Evolutionary conservation across 2,329 filamentous ascomycete genomes (phyloP), one percentile per base, ranked within the genome.

Genomic region (Cadophora sp.): DNA sequence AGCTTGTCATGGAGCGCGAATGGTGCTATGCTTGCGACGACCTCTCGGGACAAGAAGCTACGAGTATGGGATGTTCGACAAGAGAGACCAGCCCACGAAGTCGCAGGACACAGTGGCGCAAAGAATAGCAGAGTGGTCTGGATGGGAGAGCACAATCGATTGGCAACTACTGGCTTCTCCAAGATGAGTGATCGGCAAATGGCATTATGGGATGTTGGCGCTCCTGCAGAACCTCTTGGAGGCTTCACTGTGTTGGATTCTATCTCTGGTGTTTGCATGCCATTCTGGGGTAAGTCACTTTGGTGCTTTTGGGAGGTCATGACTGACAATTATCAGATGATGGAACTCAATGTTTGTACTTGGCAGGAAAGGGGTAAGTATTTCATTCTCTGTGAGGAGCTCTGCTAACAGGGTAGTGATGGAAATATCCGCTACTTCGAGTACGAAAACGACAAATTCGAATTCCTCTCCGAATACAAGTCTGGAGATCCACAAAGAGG

Each of bases 371-470:
- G 84, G 96, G 95, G 93, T 95, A 81, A 83, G 91, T 81, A 48
- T 14, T 3, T 14, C 24, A 36, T 9, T 24, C 30, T n/a, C 27
- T 8, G 4, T 9, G 9, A 11, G 18, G n/a, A 55, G 53, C 30
- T 1, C 20, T 62, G 65, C 70, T 73, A 68, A 71, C 50, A 18
- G 9, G 13, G 18, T 70, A 96, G 93, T 80, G 96, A 99, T 78
- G 96, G 96, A 76, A 99, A 99, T 81, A 99, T 99, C 77, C 94
- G 96, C 71, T 99, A 99, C 85, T 99, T 92, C 79, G 96, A 99
- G 81, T 97, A 96, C 77, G 92, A 96, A 78, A 97, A 98, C 81
- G 95, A 98, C 85, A 97, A 97, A 81, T 97, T 99, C 78, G 95
- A 99, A 81, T 97, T 92, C 80, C 83, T 99, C 64, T 96, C 94